Evolutionary conservation across 2,329 filamentous ascomycete species (phyloP).

Genomic region (Furcasterigmium furcatum): DNA sequence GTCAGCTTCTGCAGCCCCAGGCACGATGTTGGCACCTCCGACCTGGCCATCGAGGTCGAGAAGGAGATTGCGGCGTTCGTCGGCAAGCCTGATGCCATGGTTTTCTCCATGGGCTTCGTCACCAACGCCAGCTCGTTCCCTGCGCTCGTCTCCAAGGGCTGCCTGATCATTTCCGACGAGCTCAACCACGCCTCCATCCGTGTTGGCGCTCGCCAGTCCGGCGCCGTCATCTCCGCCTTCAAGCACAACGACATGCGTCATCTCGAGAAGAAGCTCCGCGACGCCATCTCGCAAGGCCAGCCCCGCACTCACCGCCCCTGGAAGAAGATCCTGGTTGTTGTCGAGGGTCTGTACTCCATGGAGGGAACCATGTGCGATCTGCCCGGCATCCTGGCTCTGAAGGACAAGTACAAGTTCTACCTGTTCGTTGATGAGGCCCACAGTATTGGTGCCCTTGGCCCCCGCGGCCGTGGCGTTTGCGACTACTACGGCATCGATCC

Average conservation of each 20-base stretch:
- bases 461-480: constrained; percentile 85
- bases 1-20: constrained; percentile 80
- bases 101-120: constrained; percentile 98
- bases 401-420: constrained; percentile 95
- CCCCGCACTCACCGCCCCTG: constrained; percentile 97
- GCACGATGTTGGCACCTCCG: constrained; percentile 80
- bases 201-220: constrained; percentile 88
- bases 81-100: constrained; percentile 90
- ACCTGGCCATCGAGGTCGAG: constrained; percentile 87
- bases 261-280: constrained; percentile 80
- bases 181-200: constrained; percentile 98
- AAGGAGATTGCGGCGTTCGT: constrained; percentile 86
- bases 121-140: constrained; percentile 94
- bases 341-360: constrained; percentile 98
- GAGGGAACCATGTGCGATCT: constrained; percentile 98
- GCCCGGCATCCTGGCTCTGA: constrained; percentile 81
- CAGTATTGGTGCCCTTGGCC: constrained; percentile 89
- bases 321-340: constrained; percentile 97
- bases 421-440: constrained; percentile 96
- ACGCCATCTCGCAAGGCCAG: constrained; percentile 93
- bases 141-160: constrained; percentile 87
- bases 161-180: constrained; percentile 92
- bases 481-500: constrained; percentile 95
- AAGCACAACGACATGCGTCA: constrained; percentile 95
- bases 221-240: constrained; percentile 93